Base-by-base conservation (phyloP, 495 filamentous ascomycete species). In the Trichoderma erinaceum region DNA sequence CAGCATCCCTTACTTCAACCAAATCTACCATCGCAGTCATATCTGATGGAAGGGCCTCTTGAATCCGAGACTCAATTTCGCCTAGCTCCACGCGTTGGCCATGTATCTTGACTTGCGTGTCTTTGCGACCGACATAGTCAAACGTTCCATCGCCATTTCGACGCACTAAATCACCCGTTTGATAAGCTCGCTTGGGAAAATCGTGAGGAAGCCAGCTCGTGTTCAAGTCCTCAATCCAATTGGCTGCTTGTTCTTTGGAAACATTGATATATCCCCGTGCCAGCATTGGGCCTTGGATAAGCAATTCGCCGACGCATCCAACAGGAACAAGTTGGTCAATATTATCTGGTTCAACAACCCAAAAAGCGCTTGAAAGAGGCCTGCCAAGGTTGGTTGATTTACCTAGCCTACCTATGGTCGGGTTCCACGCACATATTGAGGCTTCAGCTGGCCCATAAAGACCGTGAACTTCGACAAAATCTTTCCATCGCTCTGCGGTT, bases 231-330 rank as follows among this genome's bases (percentile, higher is more conserved):
- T 44, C 38, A 12, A 27, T 23, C 18, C 68, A 68, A 68, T 68
- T 74, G 3, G 43, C 68, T 7, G 65, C 61, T 2, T 71, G 64
- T 38, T 73, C 65, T 0, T 52, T 56, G 0, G 46, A 15, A 4
- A 46, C 41, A 52, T 25, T 79, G 72, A 78, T 66, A 6, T 72
- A 66, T 63, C 78, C 81, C 0, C 84, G 83, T 10, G 73, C 75
- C 3, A 87, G 1, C 72, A 75, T 8, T 8, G 65, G 41, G 15
- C 65, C 65, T 29, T 66, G 38, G 38, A 86, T 73, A 10, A 79
- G 72, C 25, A 85, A 70, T 70, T 86, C 84, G 3, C 82, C 83
- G 23, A 80, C 73, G 1, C 73, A 72, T 11, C 83, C 83, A 29
- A 79, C 73, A 1, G 81, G 79, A 32, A 79, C 69, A 6, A 83